A percentile compares a stretch with the other conserved stretches of the same genome.
These are phyloP conservation scores for Eragrostis nindensis DNA, from an alignment of 176 grass and related monocot genomes.

Conservation along the genomic window DNA sequence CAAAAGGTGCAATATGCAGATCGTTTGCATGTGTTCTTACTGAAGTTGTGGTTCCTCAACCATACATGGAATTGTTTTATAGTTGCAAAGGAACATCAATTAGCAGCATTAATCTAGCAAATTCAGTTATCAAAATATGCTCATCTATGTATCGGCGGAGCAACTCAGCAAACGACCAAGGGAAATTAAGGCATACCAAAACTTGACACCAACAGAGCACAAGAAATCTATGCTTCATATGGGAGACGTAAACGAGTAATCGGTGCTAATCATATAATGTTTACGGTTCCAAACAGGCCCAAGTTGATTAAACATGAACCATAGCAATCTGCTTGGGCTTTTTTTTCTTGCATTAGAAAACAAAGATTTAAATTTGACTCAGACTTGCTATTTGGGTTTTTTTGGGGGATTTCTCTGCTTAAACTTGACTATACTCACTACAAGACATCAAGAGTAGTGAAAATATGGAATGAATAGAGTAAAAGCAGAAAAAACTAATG, in stretches of 20 bases:
- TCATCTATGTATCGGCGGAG: background rate
- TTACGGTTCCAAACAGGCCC: background rate
- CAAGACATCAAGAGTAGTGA: no score
- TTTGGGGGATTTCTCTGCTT: no score
- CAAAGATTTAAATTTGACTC: no score
- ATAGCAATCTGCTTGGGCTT: background rate
- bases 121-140: constrained; percentile 4
- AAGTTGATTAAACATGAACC: constrained; percentile 6
- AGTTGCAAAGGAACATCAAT: background rate
- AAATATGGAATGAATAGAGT: no score
- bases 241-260: background rate
- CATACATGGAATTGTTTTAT: background rate
- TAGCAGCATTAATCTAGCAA: constrained; percentile 10
- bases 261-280: background rate
- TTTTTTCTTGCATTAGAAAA: background rate
- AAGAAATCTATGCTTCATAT: constrained; percentile 12
- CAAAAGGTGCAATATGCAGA: constrained; percentile 11
- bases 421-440: no score
- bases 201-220: constrained; percentile 24
- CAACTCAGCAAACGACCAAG: constrained; percentile 16
- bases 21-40: background rate
- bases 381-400: no score
- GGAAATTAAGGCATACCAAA: background rate
- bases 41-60: background rate
- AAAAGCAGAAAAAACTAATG: no score